Evolutionary conservation across 148 eudicot genomes (phyloP).

Genomic region (Oxyria digyna): DNA sequence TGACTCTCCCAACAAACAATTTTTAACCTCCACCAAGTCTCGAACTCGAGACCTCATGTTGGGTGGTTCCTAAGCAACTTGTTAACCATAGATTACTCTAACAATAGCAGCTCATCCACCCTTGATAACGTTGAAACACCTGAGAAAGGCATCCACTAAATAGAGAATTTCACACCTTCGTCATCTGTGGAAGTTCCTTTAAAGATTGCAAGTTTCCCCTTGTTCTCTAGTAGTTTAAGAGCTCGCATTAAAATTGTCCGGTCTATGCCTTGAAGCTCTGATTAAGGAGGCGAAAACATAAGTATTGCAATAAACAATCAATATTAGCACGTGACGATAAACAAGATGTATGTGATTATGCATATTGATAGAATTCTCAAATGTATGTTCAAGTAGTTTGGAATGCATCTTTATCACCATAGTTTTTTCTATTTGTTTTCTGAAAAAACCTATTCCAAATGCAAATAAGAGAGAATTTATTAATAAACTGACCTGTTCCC

Average conservation of each 20-base stretch:
- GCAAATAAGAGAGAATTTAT: background rate
- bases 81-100: background rate
- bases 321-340: background rate
- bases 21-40: no score
- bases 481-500: conserved; percentile 62
- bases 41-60: no score
- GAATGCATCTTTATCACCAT: no score
- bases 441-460: background rate
- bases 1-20: no score
- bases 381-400: background rate
- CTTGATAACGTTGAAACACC: conserved; percentile 3
- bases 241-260: conserved; percentile 74
- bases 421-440: no score
- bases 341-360: background rate
- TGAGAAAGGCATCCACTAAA: conserved; percentile 17
- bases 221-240: conserved; percentile 70
- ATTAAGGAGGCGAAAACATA: no score
- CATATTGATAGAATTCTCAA: background rate
- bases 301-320: no score
- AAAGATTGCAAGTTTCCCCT: conserved; percentile 86
- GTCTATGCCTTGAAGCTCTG: conserved; percentile 89
- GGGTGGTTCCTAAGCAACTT: background rate
- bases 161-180: conserved; percentile 83
- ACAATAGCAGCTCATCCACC: background rate
- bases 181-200: conserved; percentile 86